These are phyloP conservation scores for Xylaria sp. DNA, from an alignment of 2,329 filamentous ascomycete species.

Conservation along the genomic window DNA sequence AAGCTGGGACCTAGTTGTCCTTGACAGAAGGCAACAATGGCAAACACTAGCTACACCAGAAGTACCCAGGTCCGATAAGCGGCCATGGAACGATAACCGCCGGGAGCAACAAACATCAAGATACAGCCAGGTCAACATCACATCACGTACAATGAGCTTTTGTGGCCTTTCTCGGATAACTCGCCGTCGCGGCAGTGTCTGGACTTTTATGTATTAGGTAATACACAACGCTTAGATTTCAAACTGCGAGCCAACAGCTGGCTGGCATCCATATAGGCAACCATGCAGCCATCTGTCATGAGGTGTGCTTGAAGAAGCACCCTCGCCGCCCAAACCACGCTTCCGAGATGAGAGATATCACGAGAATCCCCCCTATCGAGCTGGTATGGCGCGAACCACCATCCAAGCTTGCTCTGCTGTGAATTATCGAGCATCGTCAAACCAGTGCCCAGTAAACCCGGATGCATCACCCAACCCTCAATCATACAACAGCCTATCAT, in stretches of 20 bases:
- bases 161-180: background rate
- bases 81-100: background rate
- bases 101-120: background rate
- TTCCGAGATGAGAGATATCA: conserved; percentile 10
- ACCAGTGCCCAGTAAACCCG: conserved; percentile 7
- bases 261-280: background rate
- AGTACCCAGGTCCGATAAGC: conserved; percentile 15
- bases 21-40: conserved; percentile 12
- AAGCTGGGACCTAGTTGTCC: conserved; percentile 23
- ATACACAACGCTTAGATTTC: background rate
- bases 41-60: conserved; percentile 11
- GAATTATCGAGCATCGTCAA: conserved; percentile 1
- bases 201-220: background rate
- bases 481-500: conserved; percentile 25
- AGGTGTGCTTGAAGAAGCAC: conserved; percentile 7
- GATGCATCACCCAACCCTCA: conserved; percentile 12
- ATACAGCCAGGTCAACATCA: background rate
- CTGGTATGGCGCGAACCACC: conserved; percentile 15
- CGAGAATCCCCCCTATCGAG: background rate
- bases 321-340: conserved; percentile 22
- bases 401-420: conserved; percentile 9
- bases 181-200: background rate
- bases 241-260: background rate
- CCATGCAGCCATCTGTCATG: conserved; percentile 11
- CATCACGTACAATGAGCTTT: background rate